A percentile compares a stretch with the other conserved stretches of the same genome.
Evolutionary conservation across 805 yeast genomes (phyloP).

Genomic region (Lipomyces mesembrius): DNA sequence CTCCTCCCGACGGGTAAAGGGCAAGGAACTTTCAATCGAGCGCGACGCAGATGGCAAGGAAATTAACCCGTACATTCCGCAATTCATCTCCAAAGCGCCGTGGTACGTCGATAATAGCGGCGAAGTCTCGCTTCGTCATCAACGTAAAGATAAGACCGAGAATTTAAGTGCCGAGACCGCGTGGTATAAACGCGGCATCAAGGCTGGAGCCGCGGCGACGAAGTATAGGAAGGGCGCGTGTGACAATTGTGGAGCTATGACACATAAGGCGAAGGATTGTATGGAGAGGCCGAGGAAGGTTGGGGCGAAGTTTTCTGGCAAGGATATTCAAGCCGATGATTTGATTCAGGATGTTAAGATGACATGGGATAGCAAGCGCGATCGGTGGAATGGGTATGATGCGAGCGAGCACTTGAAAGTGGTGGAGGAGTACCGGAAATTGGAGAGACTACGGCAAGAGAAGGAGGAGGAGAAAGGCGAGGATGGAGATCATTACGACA

Average conservation of each 20-base stretch:
- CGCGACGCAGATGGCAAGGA: constrained; percentile 48
- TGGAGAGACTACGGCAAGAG: constrained; percentile 43
- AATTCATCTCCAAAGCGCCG: constrained; percentile 44
- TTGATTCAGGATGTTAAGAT: constrained; percentile 39
- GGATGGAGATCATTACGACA: constrained; percentile 49
- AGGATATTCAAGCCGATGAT: constrained; percentile 43
- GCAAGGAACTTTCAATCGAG: constrained; percentile 28
- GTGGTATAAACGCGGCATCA: constrained; percentile 46
- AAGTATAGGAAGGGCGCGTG: constrained; percentile 52
- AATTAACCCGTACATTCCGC: constrained; percentile 47
- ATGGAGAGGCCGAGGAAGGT: constrained; percentile 58
- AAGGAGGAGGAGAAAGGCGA: constrained; percentile 29
- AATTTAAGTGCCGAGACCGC: constrained; percentile 36
- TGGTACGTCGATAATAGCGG: constrained; percentile 43
- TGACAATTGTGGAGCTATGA: constrained; percentile 61
- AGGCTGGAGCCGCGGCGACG: constrained; percentile 42
- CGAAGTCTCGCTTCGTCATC: constrained; percentile 42
- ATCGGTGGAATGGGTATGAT: constrained; percentile 82
- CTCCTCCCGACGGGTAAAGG: background rate
- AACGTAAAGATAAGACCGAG: constrained; percentile 37
- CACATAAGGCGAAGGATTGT: constrained; percentile 60
- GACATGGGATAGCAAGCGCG: constrained; percentile 73
- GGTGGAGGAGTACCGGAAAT: constrained; percentile 53
- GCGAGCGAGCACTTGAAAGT: constrained; percentile 63
- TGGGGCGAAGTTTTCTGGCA: constrained; percentile 47